Conservation (phyloP, 2,329 filamentous ascomycete genomes). For the Orbilia javanica region DNA sequence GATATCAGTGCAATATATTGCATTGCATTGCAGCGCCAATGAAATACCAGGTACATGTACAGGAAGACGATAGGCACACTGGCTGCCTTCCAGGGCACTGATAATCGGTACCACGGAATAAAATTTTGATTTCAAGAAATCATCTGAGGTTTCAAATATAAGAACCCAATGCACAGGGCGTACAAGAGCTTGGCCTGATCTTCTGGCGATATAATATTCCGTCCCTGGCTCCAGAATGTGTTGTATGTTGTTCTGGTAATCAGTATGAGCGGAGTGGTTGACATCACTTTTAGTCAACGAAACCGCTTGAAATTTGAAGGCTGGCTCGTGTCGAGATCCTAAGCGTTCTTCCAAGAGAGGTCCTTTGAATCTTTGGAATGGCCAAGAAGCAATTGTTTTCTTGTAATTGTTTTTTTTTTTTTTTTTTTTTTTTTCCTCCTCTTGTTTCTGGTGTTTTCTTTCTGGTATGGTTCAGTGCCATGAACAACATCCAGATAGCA, state of each 20-base stretch:
- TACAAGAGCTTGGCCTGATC: not conserved
- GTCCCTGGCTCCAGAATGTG: no score
- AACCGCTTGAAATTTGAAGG: conserved; percentile 6
- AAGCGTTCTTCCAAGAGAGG: not conserved
- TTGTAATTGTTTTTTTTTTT: conserved; percentile 1
- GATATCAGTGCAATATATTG: conserved; percentile 12
- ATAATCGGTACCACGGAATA: conserved; percentile 39
- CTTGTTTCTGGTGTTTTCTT: conserved; percentile 16
- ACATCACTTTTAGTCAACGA: conserved; percentile 35
- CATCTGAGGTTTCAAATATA: conserved; percentile 20
- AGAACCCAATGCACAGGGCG: not conserved
- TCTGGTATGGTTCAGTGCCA: conserved; percentile 9
- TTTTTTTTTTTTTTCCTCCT: not conserved
- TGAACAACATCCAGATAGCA: conserved; percentile 37
- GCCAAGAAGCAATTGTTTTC: not conserved
- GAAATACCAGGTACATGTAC: conserved; percentile 25
- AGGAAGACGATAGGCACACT: conserved; percentile 10
- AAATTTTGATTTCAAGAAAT: conserved; percentile 3
- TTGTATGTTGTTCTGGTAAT: no score
- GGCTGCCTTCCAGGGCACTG: conserved; percentile 50
- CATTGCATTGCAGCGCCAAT: not conserved
- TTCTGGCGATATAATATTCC: no score
- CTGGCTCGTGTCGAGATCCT: not conserved
- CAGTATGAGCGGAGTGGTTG: no score
- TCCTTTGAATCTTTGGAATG: not conserved